Evolutionary conservation across 1,284 basidiomycete genomes (phyloP), one percentile per base, ranked within the genome.

Genomic region (Leccinum subrobustum): DNA sequence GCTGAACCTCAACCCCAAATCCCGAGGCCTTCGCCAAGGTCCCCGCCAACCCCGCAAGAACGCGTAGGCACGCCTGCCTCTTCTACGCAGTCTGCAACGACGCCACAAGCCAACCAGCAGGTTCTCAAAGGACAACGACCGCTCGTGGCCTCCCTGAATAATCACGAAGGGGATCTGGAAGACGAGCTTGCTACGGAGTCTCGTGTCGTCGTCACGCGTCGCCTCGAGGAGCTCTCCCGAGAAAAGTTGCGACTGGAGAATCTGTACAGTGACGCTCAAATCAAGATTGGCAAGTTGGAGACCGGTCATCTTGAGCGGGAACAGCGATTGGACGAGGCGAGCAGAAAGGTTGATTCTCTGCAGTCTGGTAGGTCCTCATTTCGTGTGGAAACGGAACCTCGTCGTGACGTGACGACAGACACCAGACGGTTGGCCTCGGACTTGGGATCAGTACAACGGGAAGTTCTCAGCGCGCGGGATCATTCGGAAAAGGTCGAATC

Each of bases 171-270:
- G 25, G 53, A 57, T 42, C 69, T 71, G 25, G 59, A 65, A 37
- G 50, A 37, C 6, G 60, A 72, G 54, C 69, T 71, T 44, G 57
- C 57, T 18, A 56, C 11, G 37, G 61, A 63, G 20, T 62, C 62
- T 8, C 52, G 53, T 58, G 39, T 23, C 3, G 52, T 27, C 8
- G 54, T 57, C n/a, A 60, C 62, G 5, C 66, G 57, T 52, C 70
- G 33, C 8, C 29, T 62, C 1, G 66, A 64, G 11, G 65, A 62
- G n/a, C 54, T 72, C 9, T 69, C 64, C 11, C 63, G 61, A 70
- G 72, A 74, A 65, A 63, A 70, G 39, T 70, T 65, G 33, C 68
- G 69, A 25, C 33, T 73, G 12, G 73, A 78, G 59, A 60, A 60
- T 9, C 63, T 65, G 2, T 64, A 80, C 11, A 35, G n/a, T 6